Percentiles rank a stretch among this genome's conserved stretches.
Conservation (phyloP, 257 asterid genomes). For the Verbascum thapsus region DNA sequence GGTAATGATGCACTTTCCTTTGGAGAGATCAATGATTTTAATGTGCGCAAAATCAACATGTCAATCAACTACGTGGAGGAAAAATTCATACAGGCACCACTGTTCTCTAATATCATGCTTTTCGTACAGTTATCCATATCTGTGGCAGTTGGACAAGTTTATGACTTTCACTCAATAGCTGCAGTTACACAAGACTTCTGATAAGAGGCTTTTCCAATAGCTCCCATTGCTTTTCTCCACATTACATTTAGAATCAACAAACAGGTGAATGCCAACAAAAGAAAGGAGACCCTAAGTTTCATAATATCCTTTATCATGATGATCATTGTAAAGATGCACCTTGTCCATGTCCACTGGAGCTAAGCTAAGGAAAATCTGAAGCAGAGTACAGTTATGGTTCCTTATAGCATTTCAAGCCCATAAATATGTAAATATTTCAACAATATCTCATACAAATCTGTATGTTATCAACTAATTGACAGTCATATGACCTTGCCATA, state of each 20-base stretch:
- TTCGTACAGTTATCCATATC: no score
- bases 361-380: slow-evolving; percentile 2
- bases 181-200: not conserved
- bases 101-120: slow-evolving; percentile 4
- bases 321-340: slow-evolving; percentile 5
- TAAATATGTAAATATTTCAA: slow-evolving; percentile 15
- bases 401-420: not conserved
- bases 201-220: slow-evolving; percentile 3
- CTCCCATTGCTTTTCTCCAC: not conserved
- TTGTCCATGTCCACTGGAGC: slow-evolving; percentile 6
- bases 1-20: slow-evolving; percentile 3
- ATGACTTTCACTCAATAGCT: not conserved
- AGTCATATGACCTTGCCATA: slow-evolving; percentile 2
- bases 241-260: slow-evolving; percentile 2
- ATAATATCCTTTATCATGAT: slow-evolving; percentile 3
- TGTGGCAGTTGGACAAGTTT: slow-evolving; percentile 1
- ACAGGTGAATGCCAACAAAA: slow-evolving; percentile 5
- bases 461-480: slow-evolving; percentile 3
- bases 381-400: not conserved
- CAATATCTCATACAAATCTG: slow-evolving; percentile 8
- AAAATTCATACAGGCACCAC: slow-evolving; percentile 17
- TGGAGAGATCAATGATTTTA: not conserved
- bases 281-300: slow-evolving; percentile 12
- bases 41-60: slow-evolving; percentile 11
- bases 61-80: slow-evolving; percentile 3